Evolutionary conservation across 805 yeast species (phyloP), one percentile per base, ranked within the genome.

Genomic region (Jamesozyma jinghongensis): DNA sequence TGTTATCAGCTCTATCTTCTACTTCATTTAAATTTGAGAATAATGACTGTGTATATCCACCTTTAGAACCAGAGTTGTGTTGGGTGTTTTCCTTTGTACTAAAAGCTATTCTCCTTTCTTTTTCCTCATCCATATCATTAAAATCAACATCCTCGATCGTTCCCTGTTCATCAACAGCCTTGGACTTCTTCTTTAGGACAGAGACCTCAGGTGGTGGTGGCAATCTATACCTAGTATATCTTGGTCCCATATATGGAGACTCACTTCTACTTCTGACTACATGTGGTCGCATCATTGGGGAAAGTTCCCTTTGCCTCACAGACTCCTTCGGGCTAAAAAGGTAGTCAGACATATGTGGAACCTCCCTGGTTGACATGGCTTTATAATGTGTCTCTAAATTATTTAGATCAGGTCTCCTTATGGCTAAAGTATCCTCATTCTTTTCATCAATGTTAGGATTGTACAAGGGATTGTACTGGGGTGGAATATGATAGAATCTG

Each of bases 11-110:
- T 41, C 56, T 48, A 47, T 62, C 66, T 41, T 62, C 66, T 6
- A 58, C 47, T 48, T 62, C 66, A 38, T 56, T 55, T 38, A 61
- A 41, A 28, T 62, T 57, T 3, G 61, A 52, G 35, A 60, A 62
- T 18, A 56, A 53, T 3, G 58, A 49, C 41, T 59, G 62, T 1
- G 63, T 55, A 34, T 49, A 58, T 10, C 60, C 59, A 25, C 33
- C 33, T 25, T 51, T 52, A 4, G 60, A 53, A 3, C 65, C 65
- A 0, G 65, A 55, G 37, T 60, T 60, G 6, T 43, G 40, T 38
- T 52, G 59, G 6, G 65, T 60, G 38, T 58, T 58, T 22, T 43
- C 42, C 30, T 51, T 45, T 5, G 65, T 60, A 20, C 45, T 33
- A 26, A 43, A 45, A 11, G 27, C 32, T 36, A 60, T 41, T 12